phyloP scores from a whole-genome alignment of 352 stramenopile species.

The Thraustochytrium sp. region DNA sequence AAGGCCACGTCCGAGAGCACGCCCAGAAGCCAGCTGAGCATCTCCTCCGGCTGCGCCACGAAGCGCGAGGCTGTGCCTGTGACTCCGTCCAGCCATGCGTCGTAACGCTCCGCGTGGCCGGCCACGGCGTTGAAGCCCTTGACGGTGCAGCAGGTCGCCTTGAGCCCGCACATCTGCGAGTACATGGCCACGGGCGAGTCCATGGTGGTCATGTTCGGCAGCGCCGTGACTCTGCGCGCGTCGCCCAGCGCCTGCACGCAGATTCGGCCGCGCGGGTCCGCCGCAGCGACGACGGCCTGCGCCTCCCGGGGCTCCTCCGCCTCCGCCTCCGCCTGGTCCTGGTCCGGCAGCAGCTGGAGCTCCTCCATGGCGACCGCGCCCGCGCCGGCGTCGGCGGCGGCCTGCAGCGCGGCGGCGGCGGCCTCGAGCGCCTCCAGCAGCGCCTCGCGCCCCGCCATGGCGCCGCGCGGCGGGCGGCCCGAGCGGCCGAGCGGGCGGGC shows the following conservation, averaged over 20 bases:
- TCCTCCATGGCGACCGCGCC: too few relatives aligned
- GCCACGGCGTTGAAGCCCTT: not conserved
- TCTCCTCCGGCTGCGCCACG: not conserved
- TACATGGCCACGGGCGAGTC: not conserved
- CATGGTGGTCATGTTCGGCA: conserved; percentile 21
- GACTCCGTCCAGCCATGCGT: not conserved
- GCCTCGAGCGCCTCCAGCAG: too few relatives aligned
- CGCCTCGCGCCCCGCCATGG: too few relatives aligned
- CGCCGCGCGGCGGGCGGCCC: too few relatives aligned
- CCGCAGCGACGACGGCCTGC: not conserved
- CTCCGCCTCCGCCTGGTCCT: too few relatives aligned
- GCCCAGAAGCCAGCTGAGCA: not conserved
- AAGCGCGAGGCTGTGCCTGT: not conserved
- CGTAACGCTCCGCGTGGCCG: not conserved
- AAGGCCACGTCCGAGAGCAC: not conserved
- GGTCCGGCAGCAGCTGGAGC: too few relatives aligned
- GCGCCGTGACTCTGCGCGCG: not conserved
- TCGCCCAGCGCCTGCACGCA: not conserved
- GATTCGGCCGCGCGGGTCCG: not conserved
- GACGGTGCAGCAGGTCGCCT: conserved; percentile 21
- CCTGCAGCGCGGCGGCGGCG: too few relatives aligned
- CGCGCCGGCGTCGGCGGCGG: too few relatives aligned
- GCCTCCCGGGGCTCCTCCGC: not conserved
- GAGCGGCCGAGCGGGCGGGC: too few relatives aligned
- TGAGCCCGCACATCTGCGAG: conserved; percentile 2